Evolutionary conservation across 2,329 filamentous ascomycete genomes (phyloP).

Genomic region (Ophiostoma sp.): DNA sequence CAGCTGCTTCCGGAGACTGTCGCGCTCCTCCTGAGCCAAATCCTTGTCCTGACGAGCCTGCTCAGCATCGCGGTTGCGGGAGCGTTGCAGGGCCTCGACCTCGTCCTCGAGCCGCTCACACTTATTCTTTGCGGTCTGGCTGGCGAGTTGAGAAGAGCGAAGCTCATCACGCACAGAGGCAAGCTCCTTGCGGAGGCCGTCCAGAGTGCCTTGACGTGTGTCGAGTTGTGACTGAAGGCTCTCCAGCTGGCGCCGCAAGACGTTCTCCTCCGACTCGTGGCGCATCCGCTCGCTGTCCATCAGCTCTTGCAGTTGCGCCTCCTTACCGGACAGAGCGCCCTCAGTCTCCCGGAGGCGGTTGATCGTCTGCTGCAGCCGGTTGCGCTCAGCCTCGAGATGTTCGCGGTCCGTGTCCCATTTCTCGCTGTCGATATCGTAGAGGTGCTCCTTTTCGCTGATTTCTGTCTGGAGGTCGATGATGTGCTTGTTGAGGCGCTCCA

Average conservation of each 20-base stretch:
- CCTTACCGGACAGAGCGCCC: constrained; percentile 66
- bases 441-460: constrained; percentile 67
- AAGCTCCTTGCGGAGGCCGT: constrained; percentile 65
- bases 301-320: constrained; percentile 65
- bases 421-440: constrained; percentile 70
- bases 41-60: constrained; percentile 53
- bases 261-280: constrained; percentile 69
- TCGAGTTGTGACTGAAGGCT: constrained; percentile 72
- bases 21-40: constrained; percentile 48
- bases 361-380: constrained; percentile 68
- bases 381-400: constrained; percentile 64
- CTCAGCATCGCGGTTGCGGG: constrained; percentile 64
- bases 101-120: constrained; percentile 71
- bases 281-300: constrained; percentile 71
- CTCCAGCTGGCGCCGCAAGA: constrained; percentile 71
- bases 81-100: constrained; percentile 69
- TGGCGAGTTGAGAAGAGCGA: constrained; percentile 64
- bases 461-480: constrained; percentile 64
- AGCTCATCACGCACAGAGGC: constrained; percentile 68
- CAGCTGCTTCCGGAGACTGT: constrained; percentile 48
- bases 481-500: constrained; percentile 56
- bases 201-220: constrained; percentile 63
- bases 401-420: constrained; percentile 70
- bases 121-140: constrained; percentile 63
- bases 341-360: constrained; percentile 68